phyloP scores from a whole-genome alignment of 768 basidiomycete species.

The Gymnopilus dilepis region DNA sequence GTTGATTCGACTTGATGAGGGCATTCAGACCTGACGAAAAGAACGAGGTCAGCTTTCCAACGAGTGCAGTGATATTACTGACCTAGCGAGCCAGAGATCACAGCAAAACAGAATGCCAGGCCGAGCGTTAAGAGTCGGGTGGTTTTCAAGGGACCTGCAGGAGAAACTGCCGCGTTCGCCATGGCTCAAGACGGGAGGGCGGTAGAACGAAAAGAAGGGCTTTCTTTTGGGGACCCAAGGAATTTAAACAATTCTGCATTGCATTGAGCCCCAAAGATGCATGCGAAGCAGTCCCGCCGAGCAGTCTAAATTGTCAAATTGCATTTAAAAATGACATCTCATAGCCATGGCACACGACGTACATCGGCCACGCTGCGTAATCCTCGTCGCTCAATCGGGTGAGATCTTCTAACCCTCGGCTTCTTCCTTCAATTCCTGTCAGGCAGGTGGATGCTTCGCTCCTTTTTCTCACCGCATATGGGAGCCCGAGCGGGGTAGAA shows the following conservation, averaged over 20 bases:
- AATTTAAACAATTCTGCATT: not conserved
- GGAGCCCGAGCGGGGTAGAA: not conserved
- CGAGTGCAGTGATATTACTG: no score
- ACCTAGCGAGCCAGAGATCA: slow-evolving; percentile 25
- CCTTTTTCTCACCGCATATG: not conserved
- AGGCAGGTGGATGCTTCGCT: not conserved
- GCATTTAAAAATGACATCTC: not conserved
- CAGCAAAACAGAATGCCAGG: slow-evolving; percentile 27
- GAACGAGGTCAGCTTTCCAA: not conserved
- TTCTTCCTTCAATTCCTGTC: not conserved
- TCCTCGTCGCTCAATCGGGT: not conserved
- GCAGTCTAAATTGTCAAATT: not conserved
- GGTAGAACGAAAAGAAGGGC: not conserved
- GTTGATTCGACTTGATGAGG: slow-evolving; percentile 45
- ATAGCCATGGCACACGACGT: not conserved
- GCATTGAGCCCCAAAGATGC: not conserved
- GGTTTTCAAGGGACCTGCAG: slow-evolving; percentile 19
- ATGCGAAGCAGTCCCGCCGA: not conserved
- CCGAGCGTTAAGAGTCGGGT: slow-evolving; percentile 16
- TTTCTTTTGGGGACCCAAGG: not conserved
- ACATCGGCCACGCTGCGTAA: not conserved
- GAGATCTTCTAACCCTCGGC: not conserved
- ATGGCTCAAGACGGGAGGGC: not conserved
- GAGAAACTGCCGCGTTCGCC: slow-evolving; percentile 1
- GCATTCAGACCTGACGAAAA: slow-evolving; percentile 42